These are phyloP conservation scores for Talaromyces adpressus DNA, from an alignment of 495 filamentous ascomycete genomes.

Conservation along the genomic window DNA sequence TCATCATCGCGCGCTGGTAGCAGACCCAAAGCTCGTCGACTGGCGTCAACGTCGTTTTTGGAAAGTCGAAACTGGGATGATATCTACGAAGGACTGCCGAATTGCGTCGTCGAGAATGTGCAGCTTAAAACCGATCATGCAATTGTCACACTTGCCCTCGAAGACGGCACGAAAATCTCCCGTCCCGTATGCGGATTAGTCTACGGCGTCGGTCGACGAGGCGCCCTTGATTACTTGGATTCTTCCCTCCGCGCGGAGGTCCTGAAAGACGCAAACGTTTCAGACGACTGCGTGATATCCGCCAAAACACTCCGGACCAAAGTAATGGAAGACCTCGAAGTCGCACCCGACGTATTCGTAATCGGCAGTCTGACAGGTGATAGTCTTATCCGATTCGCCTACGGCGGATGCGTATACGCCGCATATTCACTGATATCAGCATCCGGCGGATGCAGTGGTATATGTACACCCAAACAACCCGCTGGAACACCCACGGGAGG, in stretches of 20 bases:
- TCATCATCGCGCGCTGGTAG: conserved; percentile 13
- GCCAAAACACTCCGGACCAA: conserved; percentile 49
- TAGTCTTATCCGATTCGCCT: conserved; percentile 56
- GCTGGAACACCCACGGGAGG: conserved; percentile 7
- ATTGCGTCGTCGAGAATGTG: conserved; percentile 44
- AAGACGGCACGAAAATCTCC: conserved; percentile 38
- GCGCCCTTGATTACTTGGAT: conserved; percentile 49
- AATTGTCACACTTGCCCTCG: conserved; percentile 37
- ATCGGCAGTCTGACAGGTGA: conserved; percentile 61
- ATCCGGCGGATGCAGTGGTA: background rate
- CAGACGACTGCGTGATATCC: conserved; percentile 32
- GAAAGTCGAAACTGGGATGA: conserved; percentile 42
- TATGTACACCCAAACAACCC: conserved; percentile 6
- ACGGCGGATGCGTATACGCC: conserved; percentile 53
- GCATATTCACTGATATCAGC: conserved; percentile 45
- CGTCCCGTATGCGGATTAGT: conserved; percentile 42
- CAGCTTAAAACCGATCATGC: conserved; percentile 24
- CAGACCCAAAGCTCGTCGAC: conserved; percentile 23
- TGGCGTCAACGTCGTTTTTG: conserved; percentile 37
- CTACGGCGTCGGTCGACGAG: conserved; percentile 58
- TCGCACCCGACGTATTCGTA: conserved; percentile 49
- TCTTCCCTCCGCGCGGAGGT: conserved; percentile 44
- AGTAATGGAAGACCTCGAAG: conserved; percentile 46
- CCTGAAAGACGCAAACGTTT: conserved; percentile 17
- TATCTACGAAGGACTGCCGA: conserved; percentile 53